Base-by-base conservation (phyloP, 2,329 filamentous ascomycete genomes). In the Rhinocladiella mackenziei region DNA sequence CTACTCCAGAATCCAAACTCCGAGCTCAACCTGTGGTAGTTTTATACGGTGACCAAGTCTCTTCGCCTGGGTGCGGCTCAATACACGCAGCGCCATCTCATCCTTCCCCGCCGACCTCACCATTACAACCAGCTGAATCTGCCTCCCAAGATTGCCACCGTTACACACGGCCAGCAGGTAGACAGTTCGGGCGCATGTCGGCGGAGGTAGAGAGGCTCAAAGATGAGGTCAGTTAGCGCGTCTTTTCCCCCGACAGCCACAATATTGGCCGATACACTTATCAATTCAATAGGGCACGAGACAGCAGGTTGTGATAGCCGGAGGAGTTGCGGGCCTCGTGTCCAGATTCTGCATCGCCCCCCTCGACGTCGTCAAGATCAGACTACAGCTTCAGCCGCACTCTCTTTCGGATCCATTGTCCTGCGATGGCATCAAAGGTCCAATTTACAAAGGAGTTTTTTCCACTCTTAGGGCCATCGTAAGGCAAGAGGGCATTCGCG, bases 321-420 rank as follows among this genome's bases (percentile, higher is more conserved):
- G 83, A 58, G 81, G 77, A 33, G 70, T 79, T 55, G 87, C 92
- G 53, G 92, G 92, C 46, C 77, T 97, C 55, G 81, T 97, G 53
- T 92, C 92, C 57, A 89, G 86, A 63, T 97, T 98, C 73, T 80
- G 92, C 61, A 84, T 97, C 62, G 88, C 92, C 13, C 92, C 92
- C 40, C 84, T 98, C 56, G 92, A 98, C 66, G 92, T 98, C 52
- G 81, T 97, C 69, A 97, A 98, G 73, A 98, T 98, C 68, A 86
- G 92, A 34, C 82, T 97, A 33, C 92, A 98, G 65, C 81, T 98
- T 13, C 92, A 97, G 66, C 80, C 86, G 32, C 85, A 94, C 69
- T 89, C 87, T 36, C 78, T 86, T 48, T 84, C 83, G 57, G 84
- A 91, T 60, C 84, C 87, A 2, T 66, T 81, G 7, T 76, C 80